A percentile compares a stretch with the other conserved stretches of the same genome.
Evolutionary conservation across 768 basidiomycete genomes (phyloP).

Genomic region (Termitomyces sp.): DNA sequence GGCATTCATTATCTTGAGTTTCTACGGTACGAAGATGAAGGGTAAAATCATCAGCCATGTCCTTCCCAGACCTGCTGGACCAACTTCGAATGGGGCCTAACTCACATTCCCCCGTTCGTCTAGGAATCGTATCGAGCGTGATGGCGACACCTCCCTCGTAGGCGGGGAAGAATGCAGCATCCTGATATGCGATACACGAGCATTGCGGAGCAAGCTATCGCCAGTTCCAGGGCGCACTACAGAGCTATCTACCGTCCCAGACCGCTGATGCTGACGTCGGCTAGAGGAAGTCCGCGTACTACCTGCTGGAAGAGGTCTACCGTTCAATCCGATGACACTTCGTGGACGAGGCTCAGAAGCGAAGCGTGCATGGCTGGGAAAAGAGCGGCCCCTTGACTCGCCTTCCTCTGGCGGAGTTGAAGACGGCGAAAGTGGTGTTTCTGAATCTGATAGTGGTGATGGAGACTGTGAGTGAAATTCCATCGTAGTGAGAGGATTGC

Average conservation of each 20-base stretch:
- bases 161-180: conserved; percentile 21
- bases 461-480: not conserved
- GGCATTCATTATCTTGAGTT: not conserved
- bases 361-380: not conserved
- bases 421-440: not conserved
- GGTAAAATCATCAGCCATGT: not conserved
- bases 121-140: conserved; percentile 37
- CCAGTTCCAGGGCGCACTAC: conserved; percentile 18
- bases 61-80: not conserved
- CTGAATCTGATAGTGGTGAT: not conserved
- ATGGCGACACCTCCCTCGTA: conserved; percentile 37
- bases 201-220: conserved; percentile 21
- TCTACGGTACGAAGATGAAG: not conserved
- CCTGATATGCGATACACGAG: conserved; percentile 26
- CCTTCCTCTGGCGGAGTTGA: conserved; percentile 6
- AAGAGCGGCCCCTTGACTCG: conserved; percentile 7
- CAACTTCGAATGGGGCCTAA: conserved; percentile 6
- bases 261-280: conserved; percentile 5
- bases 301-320: not conserved
- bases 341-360: not conserved
- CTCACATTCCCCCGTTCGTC: conserved; percentile 17
- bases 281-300: not conserved
- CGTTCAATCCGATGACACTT: not conserved
- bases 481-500: conserved; percentile 2
- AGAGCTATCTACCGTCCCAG: conserved; percentile 8